Evolutionary conservation across 441 rosid genomes (phyloP).

Genomic region (Manihot esculenta): DNA sequence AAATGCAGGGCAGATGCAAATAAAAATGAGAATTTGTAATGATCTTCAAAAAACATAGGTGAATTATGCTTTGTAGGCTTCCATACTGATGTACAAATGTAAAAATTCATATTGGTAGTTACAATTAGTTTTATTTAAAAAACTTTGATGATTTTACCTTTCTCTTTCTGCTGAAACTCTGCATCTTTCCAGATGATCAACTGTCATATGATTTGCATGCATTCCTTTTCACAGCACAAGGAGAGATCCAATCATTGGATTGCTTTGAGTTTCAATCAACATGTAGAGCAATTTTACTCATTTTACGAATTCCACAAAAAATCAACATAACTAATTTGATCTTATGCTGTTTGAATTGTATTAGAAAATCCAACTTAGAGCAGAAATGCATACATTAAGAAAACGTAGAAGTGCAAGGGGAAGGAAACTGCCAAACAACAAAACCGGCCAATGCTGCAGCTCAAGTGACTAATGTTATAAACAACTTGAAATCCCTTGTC

Average conservation of each 20-base stretch:
- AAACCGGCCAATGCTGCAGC: constrained; percentile 7
- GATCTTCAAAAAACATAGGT: background rate
- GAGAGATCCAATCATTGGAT: background rate
- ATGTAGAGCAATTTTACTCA: background rate
- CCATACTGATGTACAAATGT: background rate
- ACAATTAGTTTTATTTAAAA: background rate
- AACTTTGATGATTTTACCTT: background rate
- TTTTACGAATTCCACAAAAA: no score
- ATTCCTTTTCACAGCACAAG: background rate
- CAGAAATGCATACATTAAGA: background rate
- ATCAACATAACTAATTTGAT: background rate
- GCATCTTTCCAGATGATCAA: background rate
- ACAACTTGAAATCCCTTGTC: background rate
- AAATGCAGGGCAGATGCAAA: background rate
- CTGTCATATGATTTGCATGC: background rate
- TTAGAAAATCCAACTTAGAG: background rate
- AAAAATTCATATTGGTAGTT: background rate
- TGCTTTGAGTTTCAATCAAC: background rate
- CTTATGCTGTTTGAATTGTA: background rate
- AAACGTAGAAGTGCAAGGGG: background rate
- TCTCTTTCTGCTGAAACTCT: background rate
- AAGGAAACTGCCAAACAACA: background rate
- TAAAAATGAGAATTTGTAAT: background rate
- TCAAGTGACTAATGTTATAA: background rate
- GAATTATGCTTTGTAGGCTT: background rate